A percentile compares a stretch with the other conserved stretches of the same genome.
Conservation (phyloP, 1,284 basidiomycete species). For the Ceratobasidium sp. region DNA sequence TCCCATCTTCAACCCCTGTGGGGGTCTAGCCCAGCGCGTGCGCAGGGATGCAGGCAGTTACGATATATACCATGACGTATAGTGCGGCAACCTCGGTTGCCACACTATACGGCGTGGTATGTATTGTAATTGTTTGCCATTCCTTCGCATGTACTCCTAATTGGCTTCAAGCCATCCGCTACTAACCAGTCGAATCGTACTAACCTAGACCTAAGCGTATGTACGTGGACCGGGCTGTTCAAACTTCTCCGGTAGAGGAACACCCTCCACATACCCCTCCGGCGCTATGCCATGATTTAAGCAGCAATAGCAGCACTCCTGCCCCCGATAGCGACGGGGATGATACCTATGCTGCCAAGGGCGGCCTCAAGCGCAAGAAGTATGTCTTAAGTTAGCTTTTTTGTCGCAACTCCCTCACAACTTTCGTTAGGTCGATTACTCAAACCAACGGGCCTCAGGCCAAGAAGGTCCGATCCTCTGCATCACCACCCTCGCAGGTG, state of each 20-base stretch:
- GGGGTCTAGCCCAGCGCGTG: neutral
- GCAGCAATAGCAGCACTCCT: slow-evolving; percentile 12
- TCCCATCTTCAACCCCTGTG: neutral
- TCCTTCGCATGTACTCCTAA: slow-evolving; percentile 26
- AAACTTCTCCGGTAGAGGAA: slow-evolving; percentile 27
- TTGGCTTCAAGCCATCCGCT: slow-evolving; percentile 19
- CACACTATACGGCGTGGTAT: slow-evolving; percentile 5
- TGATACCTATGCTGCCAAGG: slow-evolving; percentile 5
- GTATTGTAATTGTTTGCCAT: neutral
- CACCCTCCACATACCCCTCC: neutral
- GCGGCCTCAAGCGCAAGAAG: slow-evolving; percentile 19
- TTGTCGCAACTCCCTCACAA: neutral
- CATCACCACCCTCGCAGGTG: slow-evolving; percentile 13
- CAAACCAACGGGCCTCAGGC: neutral
- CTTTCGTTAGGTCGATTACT: slow-evolving; percentile 4
- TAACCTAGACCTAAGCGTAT: slow-evolving; percentile 18
- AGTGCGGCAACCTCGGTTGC: neutral
- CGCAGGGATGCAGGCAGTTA: neutral
- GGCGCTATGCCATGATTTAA: neutral
- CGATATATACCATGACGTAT: neutral
- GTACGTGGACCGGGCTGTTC: slow-evolving; percentile 13
- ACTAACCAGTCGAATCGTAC: slow-evolving; percentile 11
- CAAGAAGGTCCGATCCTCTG: neutral
- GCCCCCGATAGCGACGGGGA: slow-evolving; percentile 33
- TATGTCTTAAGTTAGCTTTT: neutral